phyloP scores from a whole-genome alignment of 1,284 basidiomycete species.

The Schizophyllum amplum region DNA sequence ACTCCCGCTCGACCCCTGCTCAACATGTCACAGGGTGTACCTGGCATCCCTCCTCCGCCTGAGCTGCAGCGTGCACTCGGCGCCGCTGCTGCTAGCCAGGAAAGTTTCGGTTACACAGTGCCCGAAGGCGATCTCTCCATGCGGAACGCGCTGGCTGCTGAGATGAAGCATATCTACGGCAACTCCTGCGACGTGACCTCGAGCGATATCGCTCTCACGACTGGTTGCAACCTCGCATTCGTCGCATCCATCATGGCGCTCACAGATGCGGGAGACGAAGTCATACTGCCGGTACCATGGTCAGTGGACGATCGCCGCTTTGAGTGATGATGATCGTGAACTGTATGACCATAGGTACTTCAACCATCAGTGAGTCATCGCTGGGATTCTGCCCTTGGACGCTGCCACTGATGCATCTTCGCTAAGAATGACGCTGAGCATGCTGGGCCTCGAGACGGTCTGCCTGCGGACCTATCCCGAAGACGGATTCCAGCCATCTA shows the following conservation, averaged over 20 bases:
- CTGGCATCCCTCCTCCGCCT: slow-evolving; percentile 55
- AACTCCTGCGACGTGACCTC: slow-evolving; percentile 34
- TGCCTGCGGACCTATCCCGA: slow-evolving; percentile 51
- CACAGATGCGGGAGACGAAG: slow-evolving; percentile 64
- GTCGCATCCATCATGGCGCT: slow-evolving; percentile 56
- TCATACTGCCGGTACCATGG: slow-evolving; percentile 79
- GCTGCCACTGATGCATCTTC: too few species aligned
- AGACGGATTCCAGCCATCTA: slow-evolving; percentile 54
- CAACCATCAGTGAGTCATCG: slow-evolving; percentile 50
- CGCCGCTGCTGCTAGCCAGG: slow-evolving; percentile 34
- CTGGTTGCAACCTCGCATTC: slow-evolving; percentile 70
- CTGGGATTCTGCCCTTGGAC: not conserved
- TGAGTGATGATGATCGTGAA: not conserved
- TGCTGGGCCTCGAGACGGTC: slow-evolving; percentile 58
- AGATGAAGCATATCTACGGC: slow-evolving; percentile 63
- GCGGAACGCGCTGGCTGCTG: slow-evolving; percentile 49
- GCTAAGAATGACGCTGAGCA: slow-evolving; percentile 71
- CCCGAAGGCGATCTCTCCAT: slow-evolving; percentile 59
- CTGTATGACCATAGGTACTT: slow-evolving; percentile 50
- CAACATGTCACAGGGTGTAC: slow-evolving; percentile 72
- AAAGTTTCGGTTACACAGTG: slow-evolving; percentile 54
- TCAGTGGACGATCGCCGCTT: slow-evolving; percentile 19
- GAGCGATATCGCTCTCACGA: slow-evolving; percentile 55
- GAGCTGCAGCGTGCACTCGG: slow-evolving; percentile 45
- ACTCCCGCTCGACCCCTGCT: slow-evolving; percentile 45